Base-by-base conservation (phyloP, 192 early-diverging fungal genomes). In the Entomortierella lignicola region DNA sequence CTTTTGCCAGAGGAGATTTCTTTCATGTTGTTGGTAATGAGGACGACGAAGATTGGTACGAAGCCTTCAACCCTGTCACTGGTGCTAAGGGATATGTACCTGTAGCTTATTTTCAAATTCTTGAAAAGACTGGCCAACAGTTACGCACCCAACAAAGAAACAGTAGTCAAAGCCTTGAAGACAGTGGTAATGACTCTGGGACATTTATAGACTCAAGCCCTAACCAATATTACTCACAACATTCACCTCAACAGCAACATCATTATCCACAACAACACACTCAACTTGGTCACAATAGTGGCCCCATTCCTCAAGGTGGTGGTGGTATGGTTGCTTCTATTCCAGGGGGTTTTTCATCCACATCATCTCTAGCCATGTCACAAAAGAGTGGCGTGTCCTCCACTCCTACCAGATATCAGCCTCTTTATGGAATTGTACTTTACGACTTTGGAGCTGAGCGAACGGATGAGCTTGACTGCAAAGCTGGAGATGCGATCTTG, bases 401-500 rank as follows among this genome's bases (percentile, higher is more conserved):
- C 8, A 31, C 59, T 4, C 20, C 67, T 17, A 59, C 74, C 15
- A 81, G 83, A 80, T 77, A 72, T 64, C 66, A 80, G 71, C 77
- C 90, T 44, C 83, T 91, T 27, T 91, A 91, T 41, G 92, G 90
- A 39, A 86, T 89, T 31, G 92, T 92, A 8, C 79, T 94, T 18
- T 94, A 93, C 66, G 88, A 91, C 61, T 94, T 94, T 74, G 81
- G 80, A 8, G 91, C 92, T 0, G 91, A 92, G 59, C 73, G 89
- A 68, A 79, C 82, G 44, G 92, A 94, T 66, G 92, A 94, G 83
- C 80, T 93, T 10, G 83, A 91, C 26, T 89, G 90, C 42, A 85
- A 85, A 69, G 85, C 85, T 51, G 92, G 89, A 39, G 92, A 94
- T 62, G 85, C 89, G 8, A 88, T 94, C 62, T 82, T 93, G 32